Evolutionary conservation across 1,139 yeast genomes (phyloP), one percentile per base, ranked within the genome.

Genomic region (Kodamaea plutei): DNA sequence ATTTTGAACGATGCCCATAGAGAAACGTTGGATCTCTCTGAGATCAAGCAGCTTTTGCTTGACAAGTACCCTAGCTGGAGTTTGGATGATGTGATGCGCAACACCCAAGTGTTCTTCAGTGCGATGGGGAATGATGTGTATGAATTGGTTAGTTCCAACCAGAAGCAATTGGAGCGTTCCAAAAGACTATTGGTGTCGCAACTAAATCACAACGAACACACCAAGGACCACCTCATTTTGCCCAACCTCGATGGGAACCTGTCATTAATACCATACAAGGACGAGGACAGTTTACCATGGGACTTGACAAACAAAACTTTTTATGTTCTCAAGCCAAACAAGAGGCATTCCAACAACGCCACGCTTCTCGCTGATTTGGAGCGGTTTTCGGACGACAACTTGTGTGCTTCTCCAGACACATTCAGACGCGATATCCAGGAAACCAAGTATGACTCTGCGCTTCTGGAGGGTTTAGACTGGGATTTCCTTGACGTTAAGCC

Each of bases 151-250:
- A 50, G 70, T 2, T 40, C 60, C n/a, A 54, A 51, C 26, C 34
- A 36, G 11, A 47, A 39, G 15, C 61, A 58, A 36, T 48, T 60
- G 15, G 49, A 53, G 30, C 45, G 63, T 12, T 65, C 65, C 9
- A 64, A 62, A 37, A 42, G 74, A 26, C 50, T 67, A 11, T 39
- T 69, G 12, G 38, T 64, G 31, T 67, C 73, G 73, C 40, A 50
- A 15, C 46, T 68, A 30, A 55, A 63, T 39, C 53, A 54, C 36
- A 64, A 64, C 33, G 44, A 52, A 19, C 71, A 63, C 38, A 32
- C 47, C 11, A 41, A 42, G 13, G 50, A 51, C 24, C 27, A 28
- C 15, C 30, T 63, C 16, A 30, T 45, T 8, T 25, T 59, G 4
- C 56, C 62, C 2, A 33, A 29, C 5, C 7, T 8, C n/a, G 13